Percentiles rank a stretch among this genome's conserved stretches.
Conservation (phyloP, 305 asterid genomes). For the Solanum hybrid region DNA sequence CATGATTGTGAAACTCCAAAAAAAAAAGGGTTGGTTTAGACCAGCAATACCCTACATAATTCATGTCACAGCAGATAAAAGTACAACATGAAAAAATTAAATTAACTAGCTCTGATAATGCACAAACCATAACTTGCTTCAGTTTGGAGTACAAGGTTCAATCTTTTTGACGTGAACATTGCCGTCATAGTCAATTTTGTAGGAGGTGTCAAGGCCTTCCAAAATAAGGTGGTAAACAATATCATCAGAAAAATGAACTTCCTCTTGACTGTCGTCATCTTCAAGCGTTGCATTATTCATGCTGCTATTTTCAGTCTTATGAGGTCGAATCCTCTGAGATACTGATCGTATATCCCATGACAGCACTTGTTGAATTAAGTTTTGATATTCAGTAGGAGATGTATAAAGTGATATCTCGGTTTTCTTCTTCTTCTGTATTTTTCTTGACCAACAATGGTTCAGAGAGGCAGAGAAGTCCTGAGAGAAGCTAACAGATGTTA, state of each 20-base stretch:
- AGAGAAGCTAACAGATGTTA: conserved; percentile 62
- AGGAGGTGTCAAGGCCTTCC: conserved; percentile 63
- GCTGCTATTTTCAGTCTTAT: conserved; percentile 12
- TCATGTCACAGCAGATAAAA: not conserved
- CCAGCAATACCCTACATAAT: not conserved
- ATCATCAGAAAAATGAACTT: conserved; percentile 11
- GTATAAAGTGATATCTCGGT: conserved; percentile 56
- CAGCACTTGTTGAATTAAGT: conserved; percentile 67
- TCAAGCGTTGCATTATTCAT: conserved; percentile 18
- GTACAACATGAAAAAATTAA: not conserved
- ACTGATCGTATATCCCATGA: conserved; percentile 84
- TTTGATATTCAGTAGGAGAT: conserved; percentile 49
- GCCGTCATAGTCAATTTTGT: conserved; percentile 48
- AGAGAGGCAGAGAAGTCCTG: conserved; percentile 48
- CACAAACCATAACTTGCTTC: not conserved
- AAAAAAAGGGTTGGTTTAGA: not conserved
- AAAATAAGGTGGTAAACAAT: conserved; percentile 53
- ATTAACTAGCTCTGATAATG: too few species aligned
- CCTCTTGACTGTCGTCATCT: conserved; percentile 17
- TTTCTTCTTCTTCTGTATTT: conserved; percentile 48
- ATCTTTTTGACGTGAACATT: conserved; percentile 57
- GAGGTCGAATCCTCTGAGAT: conserved; percentile 60
- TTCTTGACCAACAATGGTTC: conserved; percentile 48
- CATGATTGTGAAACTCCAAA: not conserved
- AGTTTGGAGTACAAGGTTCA: conserved; percentile 7